A percentile compares a stretch with the other conserved stretches of the same genome.
Evolutionary conservation across 306 rosid species (phyloP).

Genomic region (Pyrus bretschneideri): DNA sequence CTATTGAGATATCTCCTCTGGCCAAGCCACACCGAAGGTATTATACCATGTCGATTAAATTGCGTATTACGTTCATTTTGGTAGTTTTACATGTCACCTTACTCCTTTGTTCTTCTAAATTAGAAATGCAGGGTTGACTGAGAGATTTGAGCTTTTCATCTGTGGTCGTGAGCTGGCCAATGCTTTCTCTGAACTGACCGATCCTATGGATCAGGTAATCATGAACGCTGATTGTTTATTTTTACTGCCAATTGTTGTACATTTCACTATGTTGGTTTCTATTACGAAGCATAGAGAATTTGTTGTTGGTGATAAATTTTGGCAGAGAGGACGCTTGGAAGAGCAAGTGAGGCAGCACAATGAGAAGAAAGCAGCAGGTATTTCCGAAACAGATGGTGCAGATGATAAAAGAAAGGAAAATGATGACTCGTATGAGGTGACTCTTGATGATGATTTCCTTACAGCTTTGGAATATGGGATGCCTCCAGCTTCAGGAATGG

Average conservation of each 20-base stretch:
- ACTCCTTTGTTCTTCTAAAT: slow-evolving; percentile 17
- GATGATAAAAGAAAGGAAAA: slow-evolving; percentile 32
- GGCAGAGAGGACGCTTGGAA: slow-evolving; percentile 80
- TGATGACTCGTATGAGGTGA: slow-evolving; percentile 72
- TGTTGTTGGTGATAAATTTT: slow-evolving; percentile 18
- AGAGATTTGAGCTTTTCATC: slow-evolving; percentile 89
- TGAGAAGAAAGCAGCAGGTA: slow-evolving; percentile 54
- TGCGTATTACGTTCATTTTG: not conserved
- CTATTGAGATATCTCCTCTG: slow-evolving; percentile 90
- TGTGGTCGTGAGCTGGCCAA: slow-evolving; percentile 98
- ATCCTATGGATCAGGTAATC: slow-evolving; percentile 93
- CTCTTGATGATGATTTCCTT: slow-evolving; percentile 85
- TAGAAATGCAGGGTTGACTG: slow-evolving; percentile 79
- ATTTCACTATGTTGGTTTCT: not conserved
- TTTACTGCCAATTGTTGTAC: not conserved
- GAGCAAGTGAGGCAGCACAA: slow-evolving; percentile 86
- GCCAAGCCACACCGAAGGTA: slow-evolving; percentile 98
- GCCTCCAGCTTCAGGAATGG: slow-evolving; percentile 99
- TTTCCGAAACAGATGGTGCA: slow-evolving; percentile 17
- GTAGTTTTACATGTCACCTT: slow-evolving; percentile 4
- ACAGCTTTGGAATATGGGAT: slow-evolving; percentile 97
- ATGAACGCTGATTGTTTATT: not conserved
- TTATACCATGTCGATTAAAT: not conserved
- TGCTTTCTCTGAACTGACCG: slow-evolving; percentile 96
- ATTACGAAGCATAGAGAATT: not conserved